phyloP scores from a whole-genome alignment of 495 filamentous ascomycete genomes.

The Aspergillus kassunensis region DNA sequence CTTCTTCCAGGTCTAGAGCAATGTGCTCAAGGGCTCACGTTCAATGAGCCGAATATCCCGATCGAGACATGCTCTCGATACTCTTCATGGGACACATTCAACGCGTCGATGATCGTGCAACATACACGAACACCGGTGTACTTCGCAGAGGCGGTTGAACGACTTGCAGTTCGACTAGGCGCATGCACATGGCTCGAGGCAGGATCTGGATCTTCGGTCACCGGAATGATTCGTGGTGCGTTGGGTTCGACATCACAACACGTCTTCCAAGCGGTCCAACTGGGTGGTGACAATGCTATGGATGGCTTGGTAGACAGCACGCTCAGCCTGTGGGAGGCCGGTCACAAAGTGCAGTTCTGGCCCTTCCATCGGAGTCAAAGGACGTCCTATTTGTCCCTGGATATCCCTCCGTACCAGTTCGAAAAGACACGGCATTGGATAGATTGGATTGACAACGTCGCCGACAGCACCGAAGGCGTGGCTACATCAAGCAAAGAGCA shows the following conservation, averaged over 20 bases:
- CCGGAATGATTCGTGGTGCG: slow-evolving; percentile 36
- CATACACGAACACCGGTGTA: slow-evolving; percentile 50
- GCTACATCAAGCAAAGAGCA: background rate
- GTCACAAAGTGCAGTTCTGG: slow-evolving; percentile 43
- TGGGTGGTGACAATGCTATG: slow-evolving; percentile 26
- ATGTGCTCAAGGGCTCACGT: slow-evolving; percentile 21
- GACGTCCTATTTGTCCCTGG: slow-evolving; percentile 23
- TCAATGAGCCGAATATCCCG: slow-evolving; percentile 28
- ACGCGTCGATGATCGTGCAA: slow-evolving; percentile 18
- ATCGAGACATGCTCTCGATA: slow-evolving; percentile 26
- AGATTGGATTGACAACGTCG: slow-evolving; percentile 11
- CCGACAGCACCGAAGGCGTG: background rate
- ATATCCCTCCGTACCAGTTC: slow-evolving; percentile 52
- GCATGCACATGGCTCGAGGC: slow-evolving; percentile 45
- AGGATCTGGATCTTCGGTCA: slow-evolving; percentile 43
- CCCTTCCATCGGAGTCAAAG: slow-evolving; percentile 33
- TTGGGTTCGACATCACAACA: background rate
- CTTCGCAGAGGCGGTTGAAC: slow-evolving; percentile 43
- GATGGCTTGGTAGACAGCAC: slow-evolving; percentile 35
- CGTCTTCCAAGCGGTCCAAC: slow-evolving; percentile 38
- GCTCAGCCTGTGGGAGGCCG: slow-evolving; percentile 42
- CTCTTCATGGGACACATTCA: slow-evolving; percentile 25
- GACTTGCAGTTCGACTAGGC: slow-evolving; percentile 29
- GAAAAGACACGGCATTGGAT: slow-evolving; percentile 41
- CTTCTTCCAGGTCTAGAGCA: slow-evolving; percentile 26